These are phyloP conservation scores for Pichia thaimueangensis DNA, from an alignment of 805 yeast species.

Conservation along the genomic window DNA sequence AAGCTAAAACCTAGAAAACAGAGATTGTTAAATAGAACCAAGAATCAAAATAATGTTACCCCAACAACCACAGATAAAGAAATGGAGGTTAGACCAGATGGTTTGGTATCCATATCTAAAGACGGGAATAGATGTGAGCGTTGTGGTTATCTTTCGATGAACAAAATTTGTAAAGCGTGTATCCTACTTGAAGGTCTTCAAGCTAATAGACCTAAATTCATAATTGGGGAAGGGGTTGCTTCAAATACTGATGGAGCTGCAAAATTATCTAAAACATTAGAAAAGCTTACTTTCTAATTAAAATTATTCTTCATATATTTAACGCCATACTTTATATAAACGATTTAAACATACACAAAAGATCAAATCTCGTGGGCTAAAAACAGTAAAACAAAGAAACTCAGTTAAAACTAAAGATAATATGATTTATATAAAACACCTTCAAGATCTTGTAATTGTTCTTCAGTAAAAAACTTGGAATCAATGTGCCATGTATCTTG, in stretches of 20 bases:
- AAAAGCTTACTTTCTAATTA: conserved; percentile 53
- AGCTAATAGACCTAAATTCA: conserved; percentile 59
- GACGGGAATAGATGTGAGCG: conserved; percentile 73
- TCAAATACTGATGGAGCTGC: conserved; percentile 57
- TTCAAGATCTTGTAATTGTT: conserved; percentile 83
- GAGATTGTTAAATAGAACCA: conserved; percentile 20
- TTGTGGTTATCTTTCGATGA: conserved; percentile 90
- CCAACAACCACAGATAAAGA: conserved; percentile 37
- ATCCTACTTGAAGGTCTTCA: conserved; percentile 79
- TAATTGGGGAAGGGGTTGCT: conserved; percentile 41
- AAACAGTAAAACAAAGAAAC: neutral
- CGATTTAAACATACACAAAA: no score
- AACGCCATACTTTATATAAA: no score
- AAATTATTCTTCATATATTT: no score
- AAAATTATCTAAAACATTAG: conserved; percentile 51
- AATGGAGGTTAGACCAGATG: conserved; percentile 52
- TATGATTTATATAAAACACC: conserved; percentile 93
- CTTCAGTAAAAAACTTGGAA: conserved; percentile 61
- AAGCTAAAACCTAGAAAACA: conserved; percentile 54
- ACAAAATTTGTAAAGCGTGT: conserved; percentile 90
- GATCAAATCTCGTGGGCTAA: no score
- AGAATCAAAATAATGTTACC: conserved; percentile 35
- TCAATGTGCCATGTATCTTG: conserved; percentile 97
- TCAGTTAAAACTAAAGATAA: conserved; percentile 56
- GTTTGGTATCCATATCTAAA: conserved; percentile 44